Percentiles rank a stretch among this genome's conserved stretches.
Evolutionary conservation across 805 yeast genomes (phyloP).

Genomic region (Barnettozyma pratensis): DNA sequence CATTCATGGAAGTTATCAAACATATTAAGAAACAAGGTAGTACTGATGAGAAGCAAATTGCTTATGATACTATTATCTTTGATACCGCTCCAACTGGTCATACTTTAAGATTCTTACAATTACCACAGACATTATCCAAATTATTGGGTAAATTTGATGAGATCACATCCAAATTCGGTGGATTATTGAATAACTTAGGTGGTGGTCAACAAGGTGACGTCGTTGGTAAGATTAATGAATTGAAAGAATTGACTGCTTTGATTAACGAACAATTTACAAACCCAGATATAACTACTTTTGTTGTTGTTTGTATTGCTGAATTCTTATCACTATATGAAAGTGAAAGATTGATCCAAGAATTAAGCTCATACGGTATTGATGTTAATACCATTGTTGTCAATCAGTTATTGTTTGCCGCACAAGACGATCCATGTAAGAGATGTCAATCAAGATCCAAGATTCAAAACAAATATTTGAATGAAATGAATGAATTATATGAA

Average conservation of each 20-base stretch:
- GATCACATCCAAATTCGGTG: constrained; percentile 82
- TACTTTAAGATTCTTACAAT: constrained; percentile 88
- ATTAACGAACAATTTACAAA: constrained; percentile 93
- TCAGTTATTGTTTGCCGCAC: constrained; percentile 82
- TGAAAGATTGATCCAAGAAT: constrained; percentile 95
- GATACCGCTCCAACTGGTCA: constrained; percentile 99
- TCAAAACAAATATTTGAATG: constrained; percentile 93
- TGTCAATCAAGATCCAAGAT: constrained; percentile 91
- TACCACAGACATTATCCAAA: constrained; percentile 89
- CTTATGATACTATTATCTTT: constrained; percentile 85
- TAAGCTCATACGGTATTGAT: constrained; percentile 91
- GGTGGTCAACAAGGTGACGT: constrained; percentile 66
- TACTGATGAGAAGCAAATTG: constrained; percentile 33
- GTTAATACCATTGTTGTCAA: constrained; percentile 95
- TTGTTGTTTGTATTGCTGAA: constrained; percentile 97
- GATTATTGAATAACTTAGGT: constrained; percentile 75
- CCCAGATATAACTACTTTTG: constrained; percentile 92
- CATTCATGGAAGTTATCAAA: constrained; percentile 96
- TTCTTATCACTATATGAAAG: constrained; percentile 94
- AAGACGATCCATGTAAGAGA: constrained; percentile 75
- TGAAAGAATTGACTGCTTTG: constrained; percentile 75
- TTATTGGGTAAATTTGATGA: constrained; percentile 83
- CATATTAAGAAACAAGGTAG: constrained; percentile 78
- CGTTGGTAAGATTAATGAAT: constrained; percentile 70
- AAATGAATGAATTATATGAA: constrained; percentile 93